These are phyloP conservation scores for Neonectria punicea DNA, from an alignment of 2,329 filamentous ascomycete species.

Conservation along the genomic window DNA sequence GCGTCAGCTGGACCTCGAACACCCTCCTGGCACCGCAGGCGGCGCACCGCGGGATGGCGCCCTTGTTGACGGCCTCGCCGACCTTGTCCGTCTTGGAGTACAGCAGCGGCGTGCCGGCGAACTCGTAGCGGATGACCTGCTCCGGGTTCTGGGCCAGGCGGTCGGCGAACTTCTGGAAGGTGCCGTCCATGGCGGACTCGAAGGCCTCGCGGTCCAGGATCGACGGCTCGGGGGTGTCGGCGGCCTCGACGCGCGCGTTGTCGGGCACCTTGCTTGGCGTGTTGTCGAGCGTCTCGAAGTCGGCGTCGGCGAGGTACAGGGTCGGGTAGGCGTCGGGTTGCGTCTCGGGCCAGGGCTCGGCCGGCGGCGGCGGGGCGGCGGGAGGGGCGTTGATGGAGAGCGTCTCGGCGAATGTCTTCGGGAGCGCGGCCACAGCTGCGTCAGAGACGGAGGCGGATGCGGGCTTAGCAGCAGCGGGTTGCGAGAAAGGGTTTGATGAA, in stretches of 20 bases:
- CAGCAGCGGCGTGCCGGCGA: slow-evolving; percentile 76
- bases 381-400: slow-evolving; percentile 75
- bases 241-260: slow-evolving; percentile 56
- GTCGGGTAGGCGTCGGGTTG: slow-evolving; percentile 79
- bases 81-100: slow-evolving; percentile 83
- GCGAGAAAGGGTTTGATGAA: slow-evolving; percentile 45
- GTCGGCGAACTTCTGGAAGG: slow-evolving; percentile 84
- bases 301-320: slow-evolving; percentile 85
- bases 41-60: slow-evolving; percentile 76
- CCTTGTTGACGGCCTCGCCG: slow-evolving; percentile 68
- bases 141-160: slow-evolving; percentile 83
- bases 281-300: slow-evolving; percentile 86
- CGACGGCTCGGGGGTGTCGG: slow-evolving; percentile 52
- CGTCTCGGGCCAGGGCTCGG: slow-evolving; percentile 80
- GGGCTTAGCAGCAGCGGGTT: slow-evolving; percentile 29
- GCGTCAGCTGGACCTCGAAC: slow-evolving; percentile 93
- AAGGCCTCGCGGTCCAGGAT: slow-evolving; percentile 76
- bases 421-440: slow-evolving; percentile 51
- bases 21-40: slow-evolving; percentile 80
- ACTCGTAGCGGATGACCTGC: slow-evolving; percentile 85
- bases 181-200: slow-evolving; percentile 78
- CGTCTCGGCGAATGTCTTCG: slow-evolving; percentile 76
- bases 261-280: slow-evolving; percentile 61
- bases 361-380: slow-evolving; percentile 47
- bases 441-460: slow-evolving; percentile 34